phyloP scores from a whole-genome alignment of 106 monocot genomes.

The Dioscorea alata region DNA sequence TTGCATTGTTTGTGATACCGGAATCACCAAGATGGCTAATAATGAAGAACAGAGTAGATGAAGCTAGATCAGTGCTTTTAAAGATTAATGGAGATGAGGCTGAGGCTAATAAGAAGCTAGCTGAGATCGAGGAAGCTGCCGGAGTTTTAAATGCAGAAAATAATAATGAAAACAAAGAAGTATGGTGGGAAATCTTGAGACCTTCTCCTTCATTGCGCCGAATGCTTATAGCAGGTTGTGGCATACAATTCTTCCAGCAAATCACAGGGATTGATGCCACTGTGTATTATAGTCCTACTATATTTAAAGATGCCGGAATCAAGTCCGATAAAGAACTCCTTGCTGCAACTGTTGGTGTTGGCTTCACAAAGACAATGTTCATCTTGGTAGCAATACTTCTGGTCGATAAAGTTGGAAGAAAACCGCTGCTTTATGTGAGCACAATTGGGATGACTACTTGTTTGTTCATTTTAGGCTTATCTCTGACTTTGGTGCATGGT shows the following conservation, averaged over 20 bases:
- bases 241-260: conserved; percentile 96
- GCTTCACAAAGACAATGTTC: conserved; percentile 78
- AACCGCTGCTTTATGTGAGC: conserved; percentile 84
- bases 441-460: conserved; percentile 90
- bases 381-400: conserved; percentile 86
- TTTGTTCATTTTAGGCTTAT: conserved; percentile 38
- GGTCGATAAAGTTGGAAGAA: conserved; percentile 80
- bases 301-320: conserved; percentile 85
- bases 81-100: conserved; percentile 50
- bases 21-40: conserved; percentile 98
- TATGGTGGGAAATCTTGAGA: conserved; percentile 62
- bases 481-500: conserved; percentile 43
- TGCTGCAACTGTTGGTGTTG: conserved; percentile 92
- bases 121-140: conserved; percentile 75
- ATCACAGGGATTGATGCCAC: conserved; percentile 90
- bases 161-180: conserved; percentile 34
- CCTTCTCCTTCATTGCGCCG: conserved; percentile 60
- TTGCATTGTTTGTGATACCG: conserved; percentile 75
- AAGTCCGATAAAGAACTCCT: conserved; percentile 47
- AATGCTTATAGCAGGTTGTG: conserved; percentile 83
- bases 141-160: conserved; percentile 6
- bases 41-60: conserved; percentile 62
- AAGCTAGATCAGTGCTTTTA: conserved; percentile 62
- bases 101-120: conserved; percentile 52
- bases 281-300: conserved; percentile 94